phyloP scores from a whole-genome alignment of 257 asterid genomes.

The Fraxinus cuspidata region DNA sequence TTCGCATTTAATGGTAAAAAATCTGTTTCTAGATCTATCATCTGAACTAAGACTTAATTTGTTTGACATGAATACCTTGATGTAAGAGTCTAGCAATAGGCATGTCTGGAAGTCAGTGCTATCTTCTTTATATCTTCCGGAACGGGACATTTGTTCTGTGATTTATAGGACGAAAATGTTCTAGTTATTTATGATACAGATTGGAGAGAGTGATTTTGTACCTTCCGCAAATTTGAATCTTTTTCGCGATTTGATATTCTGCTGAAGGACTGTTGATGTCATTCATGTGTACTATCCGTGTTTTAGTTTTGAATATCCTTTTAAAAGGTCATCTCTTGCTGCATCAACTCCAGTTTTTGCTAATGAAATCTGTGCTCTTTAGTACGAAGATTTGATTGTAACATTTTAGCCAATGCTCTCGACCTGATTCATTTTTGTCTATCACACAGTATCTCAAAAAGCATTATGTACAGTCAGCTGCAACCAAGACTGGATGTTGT shows the following conservation, averaged over 20 bases:
- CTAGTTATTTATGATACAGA: neutral
- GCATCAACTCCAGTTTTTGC: neutral
- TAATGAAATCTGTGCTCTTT: neutral
- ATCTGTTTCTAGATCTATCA: neutral
- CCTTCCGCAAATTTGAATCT: neutral
- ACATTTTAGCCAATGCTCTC: constrained; percentile 13
- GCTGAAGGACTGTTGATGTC: neutral
- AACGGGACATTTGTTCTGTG: neutral
- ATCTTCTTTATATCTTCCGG: neutral
- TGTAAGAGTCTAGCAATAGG: neutral
- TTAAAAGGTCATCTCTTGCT: neutral
- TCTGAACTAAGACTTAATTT: neutral
- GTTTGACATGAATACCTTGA: neutral
- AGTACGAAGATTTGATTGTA: neutral
- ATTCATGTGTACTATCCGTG: neutral
- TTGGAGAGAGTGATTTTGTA: neutral
- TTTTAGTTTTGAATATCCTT: neutral
- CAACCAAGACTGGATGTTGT: constrained; percentile 82
- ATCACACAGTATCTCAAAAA: constrained; percentile 83
- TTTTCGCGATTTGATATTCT: neutral
- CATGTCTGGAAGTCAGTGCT: neutral
- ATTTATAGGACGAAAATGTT: neutral
- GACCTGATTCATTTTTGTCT: constrained; percentile 27
- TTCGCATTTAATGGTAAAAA: neutral
- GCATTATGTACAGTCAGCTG: constrained; percentile 78